Evolutionary conservation across 768 basidiomycete genomes (phyloP).

Genomic region (Gloeopeniophorella convolvens): DNA sequence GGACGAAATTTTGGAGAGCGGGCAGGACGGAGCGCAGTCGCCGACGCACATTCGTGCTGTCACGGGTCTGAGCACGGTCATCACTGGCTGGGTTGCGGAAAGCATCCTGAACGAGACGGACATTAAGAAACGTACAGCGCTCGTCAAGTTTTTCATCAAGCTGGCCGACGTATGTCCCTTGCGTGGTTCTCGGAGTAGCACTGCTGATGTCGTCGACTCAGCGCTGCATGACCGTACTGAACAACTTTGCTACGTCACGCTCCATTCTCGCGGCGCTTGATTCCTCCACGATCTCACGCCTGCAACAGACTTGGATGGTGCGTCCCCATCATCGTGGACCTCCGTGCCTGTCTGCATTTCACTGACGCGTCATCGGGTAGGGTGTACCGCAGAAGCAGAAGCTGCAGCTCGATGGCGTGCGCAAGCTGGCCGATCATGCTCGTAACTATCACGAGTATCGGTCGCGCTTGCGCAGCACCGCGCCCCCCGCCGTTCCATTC

Average conservation of each 20-base stretch:
- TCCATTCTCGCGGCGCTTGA: constrained; percentile 93
- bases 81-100: constrained; percentile 96
- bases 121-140: constrained; percentile 66
- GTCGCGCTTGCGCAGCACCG: constrained; percentile 75
- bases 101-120: constrained; percentile 88
- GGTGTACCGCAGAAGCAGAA: constrained; percentile 83
- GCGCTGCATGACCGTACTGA: constrained; percentile 76
- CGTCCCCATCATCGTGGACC: constrained; percentile 35
- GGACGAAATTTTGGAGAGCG: constrained; percentile 83
- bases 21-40: constrained; percentile 59
- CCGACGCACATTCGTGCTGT: constrained; percentile 76
- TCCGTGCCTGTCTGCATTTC: not conserved
- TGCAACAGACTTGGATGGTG: constrained; percentile 92
- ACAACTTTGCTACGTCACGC: constrained; percentile 90
- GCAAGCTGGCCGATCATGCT: constrained; percentile 85
- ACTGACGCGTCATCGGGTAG: constrained; percentile 35
- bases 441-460: constrained; percentile 92
- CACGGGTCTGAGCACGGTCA: constrained; percentile 80
- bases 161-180: constrained; percentile 68
- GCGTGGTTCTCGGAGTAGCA: constrained; percentile 1
- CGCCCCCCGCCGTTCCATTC: constrained; percentile 92
- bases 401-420: constrained; percentile 66
- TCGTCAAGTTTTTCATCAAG: constrained; percentile 93
- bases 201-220: constrained; percentile 28
- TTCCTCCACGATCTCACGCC: constrained; percentile 87